A percentile compares a stretch with the other conserved stretches of the same genome.
These are phyloP conservation scores for Plasmodium coatneyi DNA, from an alignment of 169 alveolate genomes.

Conservation along the genomic window DNA sequence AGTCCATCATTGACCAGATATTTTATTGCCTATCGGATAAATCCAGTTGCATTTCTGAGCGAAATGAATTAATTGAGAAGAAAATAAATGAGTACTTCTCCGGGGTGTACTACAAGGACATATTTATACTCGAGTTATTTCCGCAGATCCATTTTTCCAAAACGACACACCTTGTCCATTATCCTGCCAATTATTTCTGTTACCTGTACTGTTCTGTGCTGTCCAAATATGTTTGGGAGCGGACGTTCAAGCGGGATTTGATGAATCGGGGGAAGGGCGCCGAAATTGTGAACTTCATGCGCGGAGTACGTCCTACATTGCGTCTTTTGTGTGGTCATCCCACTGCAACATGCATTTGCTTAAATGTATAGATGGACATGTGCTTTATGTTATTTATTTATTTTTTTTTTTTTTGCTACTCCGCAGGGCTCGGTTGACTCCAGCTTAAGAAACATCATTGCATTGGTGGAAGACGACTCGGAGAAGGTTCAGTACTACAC, in stretches of 20 bases:
- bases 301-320: constrained; percentile 18
- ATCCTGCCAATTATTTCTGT: constrained; percentile 84
- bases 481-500: constrained; percentile 45
- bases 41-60: constrained; percentile 15
- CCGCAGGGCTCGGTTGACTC: constrained; percentile 71
- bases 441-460: constrained; percentile 51
- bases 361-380: neutral
- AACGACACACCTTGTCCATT: constrained; percentile 83
- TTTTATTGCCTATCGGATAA: constrained; percentile 48
- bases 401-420: neutral
- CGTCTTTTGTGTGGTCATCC: neutral
- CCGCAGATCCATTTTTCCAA: constrained; percentile 79
- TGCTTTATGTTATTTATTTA: neutral
- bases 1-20: constrained; percentile 71
- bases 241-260: constrained; percentile 19
- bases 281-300: constrained; percentile 30
- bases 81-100: constrained; percentile 55
- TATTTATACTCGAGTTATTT: constrained; percentile 65
- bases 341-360: neutral
- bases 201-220: constrained; percentile 78
- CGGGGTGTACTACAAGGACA: constrained; percentile 44
- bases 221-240: constrained; percentile 66
- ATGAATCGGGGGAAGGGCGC: constrained; percentile 2
- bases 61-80: constrained; percentile 50
- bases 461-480: constrained; percentile 46